Evolutionary conservation across 306 rosid genomes (phyloP).

Genomic region (Pyrus communis): DNA sequence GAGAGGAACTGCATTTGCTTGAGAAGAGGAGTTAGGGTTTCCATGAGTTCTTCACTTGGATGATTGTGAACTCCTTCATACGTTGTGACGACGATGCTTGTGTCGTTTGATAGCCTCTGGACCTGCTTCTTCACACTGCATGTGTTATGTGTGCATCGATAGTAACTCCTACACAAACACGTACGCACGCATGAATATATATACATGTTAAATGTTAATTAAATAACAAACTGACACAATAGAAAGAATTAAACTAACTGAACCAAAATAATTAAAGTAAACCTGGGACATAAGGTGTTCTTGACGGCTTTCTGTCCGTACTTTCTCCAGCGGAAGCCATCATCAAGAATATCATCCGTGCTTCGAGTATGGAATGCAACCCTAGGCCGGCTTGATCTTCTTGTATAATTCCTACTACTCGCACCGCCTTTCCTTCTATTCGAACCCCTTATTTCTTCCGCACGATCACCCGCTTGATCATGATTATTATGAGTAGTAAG

Average conservation of each 20-base stretch:
- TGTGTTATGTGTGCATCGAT: slow-evolving; percentile 81
- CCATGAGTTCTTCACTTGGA: slow-evolving; percentile 81
- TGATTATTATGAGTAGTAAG: background rate
- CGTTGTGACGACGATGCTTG: slow-evolving; percentile 80
- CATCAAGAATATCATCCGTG: slow-evolving; percentile 76
- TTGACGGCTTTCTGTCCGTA: slow-evolving; percentile 94
- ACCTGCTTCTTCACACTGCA: slow-evolving; percentile 93
- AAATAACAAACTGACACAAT: too few species aligned
- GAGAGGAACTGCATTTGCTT: slow-evolving; percentile 80
- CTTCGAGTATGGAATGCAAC: slow-evolving; percentile 84
- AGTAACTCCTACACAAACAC: slow-evolving; percentile 56
- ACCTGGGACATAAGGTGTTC: slow-evolving; percentile 74
- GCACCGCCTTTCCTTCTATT: slow-evolving; percentile 26
- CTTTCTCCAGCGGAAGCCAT: slow-evolving; percentile 91
- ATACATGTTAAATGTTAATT: too few species aligned
- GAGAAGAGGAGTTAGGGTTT: slow-evolving; percentile 85
- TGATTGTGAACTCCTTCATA: slow-evolving; percentile 91
- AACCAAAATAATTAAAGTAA: background rate
- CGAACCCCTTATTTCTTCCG: slow-evolving; percentile 14
- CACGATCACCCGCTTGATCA: background rate
- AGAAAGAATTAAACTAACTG: background rate
- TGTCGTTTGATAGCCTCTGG: slow-evolving; percentile 79
- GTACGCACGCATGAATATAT: too few species aligned
- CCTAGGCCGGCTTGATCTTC: slow-evolving; percentile 48
- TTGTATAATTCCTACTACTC: slow-evolving; percentile 4